Evolutionary conservation across 352 stramenopile species (phyloP).

Genomic region (Phytopythium montanum): DNA sequence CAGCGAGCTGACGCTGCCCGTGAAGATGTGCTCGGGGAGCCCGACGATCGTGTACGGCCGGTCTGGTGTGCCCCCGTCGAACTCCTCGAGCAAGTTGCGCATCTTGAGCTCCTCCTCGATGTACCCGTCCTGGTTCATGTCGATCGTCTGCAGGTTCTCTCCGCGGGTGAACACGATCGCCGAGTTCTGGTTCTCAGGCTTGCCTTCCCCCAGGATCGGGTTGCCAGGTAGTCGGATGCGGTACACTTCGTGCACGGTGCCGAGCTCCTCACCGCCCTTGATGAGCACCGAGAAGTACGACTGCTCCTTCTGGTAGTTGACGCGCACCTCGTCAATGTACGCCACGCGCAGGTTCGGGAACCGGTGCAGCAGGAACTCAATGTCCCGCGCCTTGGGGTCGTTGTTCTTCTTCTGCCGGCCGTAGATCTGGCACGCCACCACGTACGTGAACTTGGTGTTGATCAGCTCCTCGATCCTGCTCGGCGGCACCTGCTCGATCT

Average conservation of each 20-base stretch:
- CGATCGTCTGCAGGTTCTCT: conserved; percentile 98
- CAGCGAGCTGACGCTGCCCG: conserved; percentile 96
- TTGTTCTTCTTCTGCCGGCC: conserved; percentile 98
- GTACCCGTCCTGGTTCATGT: conserved; percentile 99
- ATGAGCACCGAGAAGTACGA: conserved; percentile 98
- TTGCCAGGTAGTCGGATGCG: conserved; percentile 97
- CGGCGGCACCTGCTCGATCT: conserved; percentile 91
- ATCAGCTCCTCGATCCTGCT: conserved; percentile 95
- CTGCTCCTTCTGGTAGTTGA: conserved; percentile 93
- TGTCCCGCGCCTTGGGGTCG: conserved; percentile 97
- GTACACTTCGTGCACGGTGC: conserved; percentile 92
- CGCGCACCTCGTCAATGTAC: conserved; percentile 98
- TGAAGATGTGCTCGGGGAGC: conserved; percentile 99
- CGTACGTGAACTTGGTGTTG: conserved; percentile 99
- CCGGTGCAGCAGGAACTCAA: conserved; percentile 96
- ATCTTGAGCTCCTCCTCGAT: conserved; percentile 99
- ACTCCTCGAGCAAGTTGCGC: conserved; percentile 98
- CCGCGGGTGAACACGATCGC: conserved; percentile 98
- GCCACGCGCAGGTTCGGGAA: conserved; percentile 97
- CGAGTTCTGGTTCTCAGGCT: conserved; percentile 99
- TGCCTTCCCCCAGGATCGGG: conserved; percentile 98
- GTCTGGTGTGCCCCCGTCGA: conserved; percentile 77
- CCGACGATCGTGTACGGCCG: conserved; percentile 95
- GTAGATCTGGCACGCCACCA: conserved; percentile 98
- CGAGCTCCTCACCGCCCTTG: conserved; percentile 84